These are phyloP conservation scores for Magnolia kwangsiensis DNA, from an alignment of 164 flowering plant species.

Conservation along the genomic window DNA sequence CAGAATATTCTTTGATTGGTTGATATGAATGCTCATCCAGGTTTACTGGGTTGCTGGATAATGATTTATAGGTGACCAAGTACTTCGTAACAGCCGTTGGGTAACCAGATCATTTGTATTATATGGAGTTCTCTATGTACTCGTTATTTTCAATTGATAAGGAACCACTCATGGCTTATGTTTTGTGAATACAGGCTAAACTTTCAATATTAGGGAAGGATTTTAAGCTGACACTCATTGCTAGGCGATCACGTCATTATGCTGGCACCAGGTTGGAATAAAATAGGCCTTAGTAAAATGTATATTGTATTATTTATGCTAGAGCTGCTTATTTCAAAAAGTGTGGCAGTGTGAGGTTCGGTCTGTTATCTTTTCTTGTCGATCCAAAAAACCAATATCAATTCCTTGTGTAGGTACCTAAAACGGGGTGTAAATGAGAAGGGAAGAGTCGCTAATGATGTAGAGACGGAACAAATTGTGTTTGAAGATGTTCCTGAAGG, in stretches of 20 bases:
- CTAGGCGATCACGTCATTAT: slow-evolving; percentile 94
- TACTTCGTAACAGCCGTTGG: background rate
- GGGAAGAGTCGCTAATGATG: slow-evolving; percentile 98
- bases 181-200: slow-evolving; percentile 48
- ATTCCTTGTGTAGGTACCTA: slow-evolving; percentile 50
- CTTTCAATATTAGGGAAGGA: slow-evolving; percentile 60
- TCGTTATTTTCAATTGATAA: background rate
- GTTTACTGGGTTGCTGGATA: slow-evolving; percentile 4
- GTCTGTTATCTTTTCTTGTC: background rate
- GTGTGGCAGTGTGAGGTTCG: background rate
- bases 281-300: background rate
- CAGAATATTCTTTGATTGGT: background rate
- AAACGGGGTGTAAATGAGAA: slow-evolving; percentile 95
- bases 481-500: slow-evolving; percentile 70
- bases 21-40: background rate
- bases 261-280: slow-evolving; percentile 92
- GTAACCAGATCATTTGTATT: background rate
- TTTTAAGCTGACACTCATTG: slow-evolving; percentile 79
- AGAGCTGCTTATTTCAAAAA: background rate
- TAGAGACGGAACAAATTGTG: slow-evolving; percentile 97
- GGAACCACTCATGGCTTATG: slow-evolving; percentile 1
- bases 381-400: background rate
- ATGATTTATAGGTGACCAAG: slow-evolving; percentile 2
- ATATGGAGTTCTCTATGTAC: background rate
- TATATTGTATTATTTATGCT: background rate